Evolutionary conservation across 2,329 filamentous ascomycete genomes (phyloP).

Genomic region (Colletotrichum higginsianum): DNA sequence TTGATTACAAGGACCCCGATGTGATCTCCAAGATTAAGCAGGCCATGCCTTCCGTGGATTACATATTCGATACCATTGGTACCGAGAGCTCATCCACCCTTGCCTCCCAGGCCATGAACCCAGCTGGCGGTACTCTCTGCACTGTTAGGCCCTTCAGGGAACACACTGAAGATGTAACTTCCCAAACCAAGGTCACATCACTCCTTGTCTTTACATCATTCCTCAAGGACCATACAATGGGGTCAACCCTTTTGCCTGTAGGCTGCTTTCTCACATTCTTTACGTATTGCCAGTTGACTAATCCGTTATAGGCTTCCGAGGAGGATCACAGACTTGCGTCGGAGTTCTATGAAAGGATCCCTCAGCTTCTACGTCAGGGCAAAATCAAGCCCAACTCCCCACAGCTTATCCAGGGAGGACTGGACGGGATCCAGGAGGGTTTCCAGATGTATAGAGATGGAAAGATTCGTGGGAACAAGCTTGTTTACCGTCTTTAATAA

Average conservation of each 20-base stretch:
- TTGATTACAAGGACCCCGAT: not conserved
- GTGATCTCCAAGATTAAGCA: not conserved
- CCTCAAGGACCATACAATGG: not conserved
- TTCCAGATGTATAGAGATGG: slow-evolving; percentile 3
- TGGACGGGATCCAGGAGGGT: not conserved
- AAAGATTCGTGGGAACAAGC: not conserved
- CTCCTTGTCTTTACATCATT: slow-evolving; percentile 2
- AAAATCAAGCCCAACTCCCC: slow-evolving; percentile 2
- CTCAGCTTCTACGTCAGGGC: not conserved
- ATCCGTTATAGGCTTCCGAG: not conserved
- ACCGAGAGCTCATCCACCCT: slow-evolving; percentile 6
- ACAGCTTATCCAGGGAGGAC: slow-evolving; percentile 2
- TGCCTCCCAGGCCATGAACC: slow-evolving; percentile 3
- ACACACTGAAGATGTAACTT: not conserved
- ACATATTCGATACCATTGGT: slow-evolving; percentile 7
- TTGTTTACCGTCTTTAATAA: not conserved
- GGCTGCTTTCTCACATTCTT: slow-evolving; percentile 1
- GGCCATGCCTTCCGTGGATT: not conserved
- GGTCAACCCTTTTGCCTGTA: slow-evolving; percentile 6
- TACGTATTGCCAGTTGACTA: not conserved
- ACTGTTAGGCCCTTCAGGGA: slow-evolving; percentile 4
- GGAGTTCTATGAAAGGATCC: not conserved
- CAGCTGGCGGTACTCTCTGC: slow-evolving; percentile 4
- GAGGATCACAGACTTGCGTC: slow-evolving; percentile 3
- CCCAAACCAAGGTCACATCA: slow-evolving; percentile 1